Evolutionary conservation across 73 alveolate species (phyloP), one percentile per base, ranked within the genome.

Genomic region (Symbiodinium pilosum): DNA sequence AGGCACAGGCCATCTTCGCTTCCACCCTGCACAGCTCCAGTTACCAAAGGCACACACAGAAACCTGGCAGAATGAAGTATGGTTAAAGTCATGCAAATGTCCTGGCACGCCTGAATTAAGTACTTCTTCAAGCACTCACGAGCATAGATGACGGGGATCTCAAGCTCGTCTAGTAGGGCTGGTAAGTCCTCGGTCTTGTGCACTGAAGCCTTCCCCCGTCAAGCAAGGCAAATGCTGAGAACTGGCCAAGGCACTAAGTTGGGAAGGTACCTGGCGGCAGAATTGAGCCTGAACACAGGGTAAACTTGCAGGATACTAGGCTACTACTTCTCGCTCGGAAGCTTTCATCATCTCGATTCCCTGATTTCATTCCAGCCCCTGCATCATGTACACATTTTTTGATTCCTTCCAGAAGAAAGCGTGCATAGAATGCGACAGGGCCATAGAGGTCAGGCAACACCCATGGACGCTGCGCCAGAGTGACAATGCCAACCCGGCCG

Each of bases 181-280:
- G 95, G 95, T 41, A 88, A 83, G 86, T 88, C 95, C 95, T 88
- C 8, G 59, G 81, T 47, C 59, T 14, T n/a, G n/a, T n/a, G n/a
- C n/a, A n/a, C 9, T 34, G 54, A 9, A 81, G 18, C 41, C 24
- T 6, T 41, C 32, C 64, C 21, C 68, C 43, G 24, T 59, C 11
- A 12, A 14, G 59, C 59, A 47, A 47, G 6, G 59, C 59, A 47
- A 6, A 9, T 47, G 6, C 59, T 14, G 59, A 6, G 14, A 47
- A 47, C 6, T 9, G 14, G 32, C 85, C 95, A 11, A 56, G 95
- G 2, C 2, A 30, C 95, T 20, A 88, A 34, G 16, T 54, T 83
- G 34, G 95, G 95, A n/a, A 88, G 43, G 95, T 88, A 88, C 95
- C 64, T 88, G 43, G 95, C 95, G 2, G 95, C 95, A 4, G 95